Conservation (phyloP, 2,329 filamentous ascomycete genomes). For the Cladorrhinum sp. region DNA sequence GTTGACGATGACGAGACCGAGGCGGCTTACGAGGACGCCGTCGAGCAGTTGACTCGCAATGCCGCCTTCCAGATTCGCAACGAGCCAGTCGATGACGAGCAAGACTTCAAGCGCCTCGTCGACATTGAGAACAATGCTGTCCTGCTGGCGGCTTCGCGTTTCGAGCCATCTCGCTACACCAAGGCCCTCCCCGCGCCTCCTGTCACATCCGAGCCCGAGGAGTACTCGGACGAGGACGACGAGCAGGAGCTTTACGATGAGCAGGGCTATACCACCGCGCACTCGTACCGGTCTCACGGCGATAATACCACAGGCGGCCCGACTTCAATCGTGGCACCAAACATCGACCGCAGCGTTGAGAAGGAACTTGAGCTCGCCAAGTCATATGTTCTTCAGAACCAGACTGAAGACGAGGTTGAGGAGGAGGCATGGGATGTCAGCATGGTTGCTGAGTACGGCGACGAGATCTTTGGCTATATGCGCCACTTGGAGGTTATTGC, state of each 20-base stretch:
- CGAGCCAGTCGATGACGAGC: conserved; percentile 6
- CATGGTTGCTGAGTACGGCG: conserved; percentile 96
- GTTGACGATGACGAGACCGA: conserved; percentile 38
- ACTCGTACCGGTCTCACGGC: conserved; percentile 72
- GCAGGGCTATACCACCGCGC: conserved; percentile 74
- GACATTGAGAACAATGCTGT: conserved; percentile 12
- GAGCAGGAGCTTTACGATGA: conserved; percentile 49
- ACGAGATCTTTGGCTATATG: conserved; percentile 96
- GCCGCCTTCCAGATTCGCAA: conserved; percentile 3
- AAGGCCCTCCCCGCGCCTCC: conserved; percentile 19
- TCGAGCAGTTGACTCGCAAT: conserved; percentile 38
- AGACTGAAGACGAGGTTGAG: conserved; percentile 71
- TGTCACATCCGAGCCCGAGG: conserved; percentile 54
- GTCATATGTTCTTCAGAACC: conserved; percentile 62
- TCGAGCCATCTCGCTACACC: conserved; percentile 27
- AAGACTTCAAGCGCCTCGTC: conserved; percentile 8
- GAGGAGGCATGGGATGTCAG: conserved; percentile 91
- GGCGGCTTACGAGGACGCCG: conserved; percentile 43
- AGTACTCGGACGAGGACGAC: conserved; percentile 78
- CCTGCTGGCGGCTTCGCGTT: conserved; percentile 18
- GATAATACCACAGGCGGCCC: conserved; percentile 52
- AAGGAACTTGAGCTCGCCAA: conserved; percentile 69
- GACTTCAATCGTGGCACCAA: conserved; percentile 66
- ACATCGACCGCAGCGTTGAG: conserved; percentile 63
- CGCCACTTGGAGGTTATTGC: conserved; percentile 72